Conservation (phyloP, 345 rosid genomes). For the Ricinus communis region DNA sequence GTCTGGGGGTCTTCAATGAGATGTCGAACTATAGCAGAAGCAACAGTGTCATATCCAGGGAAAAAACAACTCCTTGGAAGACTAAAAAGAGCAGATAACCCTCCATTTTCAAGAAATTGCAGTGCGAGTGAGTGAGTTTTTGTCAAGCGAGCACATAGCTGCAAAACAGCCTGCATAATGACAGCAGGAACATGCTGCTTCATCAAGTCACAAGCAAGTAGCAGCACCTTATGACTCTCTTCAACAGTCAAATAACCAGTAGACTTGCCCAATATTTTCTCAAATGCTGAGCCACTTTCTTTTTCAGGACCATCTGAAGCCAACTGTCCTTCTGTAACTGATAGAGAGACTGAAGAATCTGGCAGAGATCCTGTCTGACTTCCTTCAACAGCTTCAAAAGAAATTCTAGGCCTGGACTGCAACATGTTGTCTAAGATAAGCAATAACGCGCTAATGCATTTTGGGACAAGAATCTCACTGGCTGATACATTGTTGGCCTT, state of each 20-base stretch:
- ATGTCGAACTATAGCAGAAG: conserved; percentile 80
- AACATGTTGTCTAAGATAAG: conserved; percentile 83
- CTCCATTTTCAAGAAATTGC: conserved; percentile 87
- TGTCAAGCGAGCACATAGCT: conserved; percentile 89
- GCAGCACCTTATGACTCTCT: conserved; percentile 70
- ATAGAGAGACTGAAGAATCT: conserved; percentile 39
- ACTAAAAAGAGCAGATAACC: conserved; percentile 69
- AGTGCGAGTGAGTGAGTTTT: conserved; percentile 73
- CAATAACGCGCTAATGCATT: conserved; percentile 80
- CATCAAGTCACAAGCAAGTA: conserved; percentile 65
- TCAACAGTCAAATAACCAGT: conserved; percentile 75
- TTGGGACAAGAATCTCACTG: conserved; percentile 60
- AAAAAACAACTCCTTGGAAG: conserved; percentile 83
- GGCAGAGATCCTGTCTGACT: conserved; percentile 47
- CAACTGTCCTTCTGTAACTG: conserved; percentile 37
- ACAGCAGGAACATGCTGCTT: conserved; percentile 81
- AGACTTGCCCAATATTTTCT: conserved; percentile 70
- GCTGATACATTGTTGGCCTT: conserved; percentile 51
- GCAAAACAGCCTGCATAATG: conserved; percentile 96
- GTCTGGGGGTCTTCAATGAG: conserved; percentile 98
- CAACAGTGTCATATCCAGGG: conserved; percentile 90
- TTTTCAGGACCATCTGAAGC: conserved; percentile 49
- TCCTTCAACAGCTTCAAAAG: conserved; percentile 51
- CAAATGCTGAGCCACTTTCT: conserved; percentile 47
- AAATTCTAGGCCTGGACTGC: conserved; percentile 60